Evolutionary conservation across 257 asterid species (phyloP), one percentile per base, ranked within the genome.

Genomic region (Solanum paucissectum): DNA sequence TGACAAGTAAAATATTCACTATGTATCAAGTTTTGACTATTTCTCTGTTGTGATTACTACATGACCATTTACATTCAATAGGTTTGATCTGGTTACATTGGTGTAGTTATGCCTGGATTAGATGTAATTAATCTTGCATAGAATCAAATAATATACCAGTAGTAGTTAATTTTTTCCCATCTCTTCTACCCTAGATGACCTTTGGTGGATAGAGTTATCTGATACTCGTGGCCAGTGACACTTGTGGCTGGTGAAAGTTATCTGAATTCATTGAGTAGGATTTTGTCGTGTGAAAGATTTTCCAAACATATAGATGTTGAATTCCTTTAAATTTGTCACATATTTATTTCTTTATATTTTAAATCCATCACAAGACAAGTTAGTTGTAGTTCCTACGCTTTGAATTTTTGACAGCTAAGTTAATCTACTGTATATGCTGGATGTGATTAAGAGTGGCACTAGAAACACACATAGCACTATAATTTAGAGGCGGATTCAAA

Each of bases 311-410:
- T 49, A 49, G 60, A 16, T 49, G 60, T 49, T 49, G 60, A 44
- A 49, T 49, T 0, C 1, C 60, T 3, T 5, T 49, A 49, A 49
- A 49, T 5, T 49, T 0, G 58, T 49, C 58, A 14, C 5, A 6
- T 49, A 49, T 49, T 49, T 49, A 2, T 49, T 49, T 49, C 60
- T 49, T 14, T 14, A 14, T 49, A 44, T 44, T 44, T 44, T 44
- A 42, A 42, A 44, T 44, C 52, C 52, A 12, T 44, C 12, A 44
- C 49, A 1, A 44, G 49, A 4, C 49, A 44, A 49, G 8, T 2
- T 49, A 5, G 0, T 0, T 49, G 0, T 16, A 14, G 58, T 2
- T 0, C 9, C 60, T 52, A 52, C 3, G 60, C 60, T 52, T 52
- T 52, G 60, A 16, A 52, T 52, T 52, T 16, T 52, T 52, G 62